Conservation (phyloP, 352 stramenopile genomes). For the Phytophthora chlamydospora region DNA sequence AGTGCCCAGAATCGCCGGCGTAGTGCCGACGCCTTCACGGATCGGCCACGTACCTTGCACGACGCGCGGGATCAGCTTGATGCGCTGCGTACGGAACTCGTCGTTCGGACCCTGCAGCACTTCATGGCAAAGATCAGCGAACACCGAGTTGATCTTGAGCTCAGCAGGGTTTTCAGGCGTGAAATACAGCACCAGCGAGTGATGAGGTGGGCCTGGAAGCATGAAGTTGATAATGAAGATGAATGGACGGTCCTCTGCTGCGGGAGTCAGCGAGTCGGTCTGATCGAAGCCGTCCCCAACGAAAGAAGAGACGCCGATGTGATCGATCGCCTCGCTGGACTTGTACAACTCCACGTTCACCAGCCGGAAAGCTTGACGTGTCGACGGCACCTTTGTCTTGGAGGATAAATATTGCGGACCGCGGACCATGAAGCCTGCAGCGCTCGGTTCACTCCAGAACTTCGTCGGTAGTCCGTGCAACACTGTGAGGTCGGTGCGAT, state of each 20-base stretch:
- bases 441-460: constrained; percentile 84
- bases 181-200: constrained; percentile 85
- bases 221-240: constrained; percentile 88
- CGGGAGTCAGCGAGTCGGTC: constrained; percentile 2
- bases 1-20: constrained; percentile 89
- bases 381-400: constrained; percentile 64
- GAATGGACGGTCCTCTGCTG: constrained; percentile 45
- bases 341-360: constrained; percentile 76
- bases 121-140: constrained; percentile 73
- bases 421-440: constrained; percentile 66
- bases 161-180: constrained; percentile 66
- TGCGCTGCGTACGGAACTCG: constrained; percentile 75
- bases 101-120: constrained; percentile 61
- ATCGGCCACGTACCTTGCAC: constrained; percentile 92
- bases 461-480: constrained; percentile 65
- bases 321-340: constrained; percentile 53
- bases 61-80: constrained; percentile 92
- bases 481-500: constrained; percentile 66
- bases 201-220: constrained; percentile 65
- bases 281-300: constrained; percentile 45
- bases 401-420: constrained; percentile 71
- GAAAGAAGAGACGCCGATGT: constrained; percentile 79
- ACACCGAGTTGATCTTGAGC: constrained; percentile 70
- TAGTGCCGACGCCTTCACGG: constrained; percentile 85
- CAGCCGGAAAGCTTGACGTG: constrained; percentile 64